A percentile compares a stretch with the other conserved stretches of the same genome.
Evolutionary conservation across 192 early-diverging fungal genomes (phyloP).

Genomic region (Coemansia sp.): DNA sequence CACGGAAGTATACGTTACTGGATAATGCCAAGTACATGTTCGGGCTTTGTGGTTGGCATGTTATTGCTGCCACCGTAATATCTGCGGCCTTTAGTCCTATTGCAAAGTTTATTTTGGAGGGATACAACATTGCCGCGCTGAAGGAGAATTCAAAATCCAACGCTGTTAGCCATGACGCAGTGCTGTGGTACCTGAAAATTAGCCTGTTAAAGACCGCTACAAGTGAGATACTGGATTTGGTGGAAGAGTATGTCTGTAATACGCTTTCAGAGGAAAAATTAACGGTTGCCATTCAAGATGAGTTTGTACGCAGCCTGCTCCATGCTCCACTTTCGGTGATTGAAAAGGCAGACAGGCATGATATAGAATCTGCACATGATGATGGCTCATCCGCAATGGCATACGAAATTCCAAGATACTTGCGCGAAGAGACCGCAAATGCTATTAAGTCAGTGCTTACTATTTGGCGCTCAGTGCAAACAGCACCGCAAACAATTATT

Average conservation of each 20-base stretch:
- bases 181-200: slow-evolving; percentile 4
- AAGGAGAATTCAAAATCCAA: background rate
- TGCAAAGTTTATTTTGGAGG: slow-evolving; percentile 26
- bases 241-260: background rate
- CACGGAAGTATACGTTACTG: background rate
- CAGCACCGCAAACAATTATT: slow-evolving; percentile 23
- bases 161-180: background rate
- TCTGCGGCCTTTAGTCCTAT: slow-evolving; percentile 9
- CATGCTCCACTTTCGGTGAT: slow-evolving; percentile 7
- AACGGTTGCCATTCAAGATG: background rate
- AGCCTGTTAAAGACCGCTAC: background rate
- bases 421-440: background rate
- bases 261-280: background rate
- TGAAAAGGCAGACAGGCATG: slow-evolving; percentile 5
- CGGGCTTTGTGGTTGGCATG: background rate
- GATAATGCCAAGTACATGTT: background rate
- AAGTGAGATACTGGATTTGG: background rate
- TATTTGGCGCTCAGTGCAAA: background rate
- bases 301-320: slow-evolving; percentile 1
- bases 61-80: background rate
- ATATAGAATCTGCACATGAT: slow-evolving; percentile 2
- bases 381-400: background rate
- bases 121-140: slow-evolving; percentile 13
- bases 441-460: background rate
- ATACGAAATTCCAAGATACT: background rate